A percentile compares a stretch with the other conserved stretches of the same genome.
phyloP scores from a whole-genome alignment of 441 rosid genomes.

The Gossypium gossypioides region DNA sequence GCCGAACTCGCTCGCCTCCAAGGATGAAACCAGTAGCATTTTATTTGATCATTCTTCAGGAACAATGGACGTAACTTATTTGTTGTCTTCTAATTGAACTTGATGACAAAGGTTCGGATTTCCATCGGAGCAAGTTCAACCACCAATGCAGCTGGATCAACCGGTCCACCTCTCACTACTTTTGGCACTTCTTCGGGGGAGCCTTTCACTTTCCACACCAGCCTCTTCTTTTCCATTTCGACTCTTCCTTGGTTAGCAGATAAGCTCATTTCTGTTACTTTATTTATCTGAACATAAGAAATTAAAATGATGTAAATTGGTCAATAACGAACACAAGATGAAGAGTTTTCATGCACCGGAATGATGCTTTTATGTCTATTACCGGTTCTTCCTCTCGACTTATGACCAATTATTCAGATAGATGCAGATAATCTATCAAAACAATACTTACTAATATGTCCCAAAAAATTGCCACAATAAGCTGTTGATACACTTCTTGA shows the following conservation, averaged over 20 bases:
- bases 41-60: background rate
- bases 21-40: background rate
- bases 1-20: background rate
- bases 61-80: background rate
- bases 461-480: too few relatives aligned
- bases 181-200: conserved; percentile 15
- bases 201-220: conserved; percentile 33
- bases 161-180: conserved; percentile 28
- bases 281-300: conserved; percentile 23
- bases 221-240: conserved; percentile 37
- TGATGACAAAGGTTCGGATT: conserved; percentile 32
- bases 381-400: background rate
- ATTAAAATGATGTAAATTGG: conserved; percentile 4
- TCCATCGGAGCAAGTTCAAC: conserved; percentile 45
- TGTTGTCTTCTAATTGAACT: conserved; percentile 4
- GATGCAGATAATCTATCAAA: background rate
- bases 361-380: background rate
- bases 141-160: conserved; percentile 23
- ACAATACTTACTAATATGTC: too few relatives aligned
- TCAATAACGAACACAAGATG: background rate
- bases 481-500: background rate
- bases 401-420: background rate
- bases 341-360: background rate
- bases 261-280: conserved; percentile 25
- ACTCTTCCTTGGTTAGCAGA: conserved; percentile 38